Conservation (phyloP, 257 asterid genomes). For the Solanum medicagineum region DNA sequence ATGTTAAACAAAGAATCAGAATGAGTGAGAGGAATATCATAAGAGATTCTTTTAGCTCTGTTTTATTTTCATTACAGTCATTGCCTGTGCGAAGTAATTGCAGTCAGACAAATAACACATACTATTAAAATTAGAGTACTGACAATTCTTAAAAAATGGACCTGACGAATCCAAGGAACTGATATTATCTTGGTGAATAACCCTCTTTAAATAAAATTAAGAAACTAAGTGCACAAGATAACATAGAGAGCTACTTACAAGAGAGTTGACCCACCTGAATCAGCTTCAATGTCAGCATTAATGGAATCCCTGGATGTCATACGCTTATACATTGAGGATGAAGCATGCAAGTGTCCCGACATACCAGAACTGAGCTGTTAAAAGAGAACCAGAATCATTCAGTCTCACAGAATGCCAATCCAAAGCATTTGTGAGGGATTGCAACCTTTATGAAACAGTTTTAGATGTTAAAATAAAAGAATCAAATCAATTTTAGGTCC, state of each 20-base stretch:
- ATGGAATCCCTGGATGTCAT: conserved; percentile 35
- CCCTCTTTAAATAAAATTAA: neutral
- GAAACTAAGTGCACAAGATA: neutral
- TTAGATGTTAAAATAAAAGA: neutral
- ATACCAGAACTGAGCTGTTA: conserved; percentile 15
- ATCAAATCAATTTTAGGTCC: neutral
- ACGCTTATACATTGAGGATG: conserved; percentile 47
- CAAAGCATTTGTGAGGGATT: neutral
- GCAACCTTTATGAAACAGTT: neutral
- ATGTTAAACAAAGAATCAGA: neutral
- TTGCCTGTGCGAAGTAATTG: neutral
- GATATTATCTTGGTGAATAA: neutral
- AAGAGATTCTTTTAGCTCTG: neutral
- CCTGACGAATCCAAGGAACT: neutral
- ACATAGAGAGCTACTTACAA: neutral
- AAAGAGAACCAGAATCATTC: neutral
- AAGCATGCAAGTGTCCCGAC: conserved; percentile 28
- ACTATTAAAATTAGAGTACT: neutral
- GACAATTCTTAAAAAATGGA: neutral
- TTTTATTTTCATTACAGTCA: neutral
- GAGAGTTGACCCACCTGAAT: conserved; percentile 25
- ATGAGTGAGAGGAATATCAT: neutral
- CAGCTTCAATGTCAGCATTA: conserved; percentile 25
- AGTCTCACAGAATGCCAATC: neutral
- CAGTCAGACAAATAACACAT: neutral